Base-by-base conservation (phyloP, 2,329 filamentous ascomycete genomes). In the Arachnomyces sp. region DNA sequence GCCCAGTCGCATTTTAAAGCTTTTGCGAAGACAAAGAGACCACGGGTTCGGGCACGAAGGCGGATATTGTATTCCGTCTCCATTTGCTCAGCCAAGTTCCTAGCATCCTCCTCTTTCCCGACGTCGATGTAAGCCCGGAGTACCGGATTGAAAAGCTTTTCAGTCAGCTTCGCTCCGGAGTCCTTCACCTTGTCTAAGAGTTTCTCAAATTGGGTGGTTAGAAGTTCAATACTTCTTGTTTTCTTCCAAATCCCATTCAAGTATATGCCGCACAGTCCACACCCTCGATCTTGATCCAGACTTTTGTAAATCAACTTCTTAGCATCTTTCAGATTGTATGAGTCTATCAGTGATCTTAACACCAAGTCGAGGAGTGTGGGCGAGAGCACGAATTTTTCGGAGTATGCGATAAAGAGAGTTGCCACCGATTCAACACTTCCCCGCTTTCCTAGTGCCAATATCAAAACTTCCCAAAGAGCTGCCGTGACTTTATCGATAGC, bases 111-210 rank as follows among this genome's bases (percentile, higher is more conserved):
- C 7, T 56, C 42, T 28, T 54, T 48, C 15, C 62, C 63, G 36
- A 57, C 59, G 21, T 64, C 60, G 29, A 67, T 44, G 41, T 61
- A 66, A 25, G 61, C 59, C 36, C 60, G 60, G 34, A 69, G 37
- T 25, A 68, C 46, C 6, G 65, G 62, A 36, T 63, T 62, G 46
- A 66, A 62, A 14, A 68, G 51, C 32, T 61, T 60, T 18, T 63
- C 55, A 4, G 55, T 64, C n/a, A 57, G 52, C 2, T 39, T 29
- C 42, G 61, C 63, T 18, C 45, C 47, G 18, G 63, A 39, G 3
- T 55, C 50, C 4, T 47, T 42, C 4, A 65, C 44, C 13, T 53
- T 47, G 2, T 44, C 43, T 21, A 61, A 25, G 7, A 62, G 43
- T 38, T 53, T 60, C 32, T 49, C 52, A 18, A 63, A 54, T 46